Percentiles rank a stretch among this genome's conserved stretches.
Evolutionary conservation across 2,329 filamentous ascomycete genomes (phyloP).

Genomic region (Orbilia blumenaviensis): DNA sequence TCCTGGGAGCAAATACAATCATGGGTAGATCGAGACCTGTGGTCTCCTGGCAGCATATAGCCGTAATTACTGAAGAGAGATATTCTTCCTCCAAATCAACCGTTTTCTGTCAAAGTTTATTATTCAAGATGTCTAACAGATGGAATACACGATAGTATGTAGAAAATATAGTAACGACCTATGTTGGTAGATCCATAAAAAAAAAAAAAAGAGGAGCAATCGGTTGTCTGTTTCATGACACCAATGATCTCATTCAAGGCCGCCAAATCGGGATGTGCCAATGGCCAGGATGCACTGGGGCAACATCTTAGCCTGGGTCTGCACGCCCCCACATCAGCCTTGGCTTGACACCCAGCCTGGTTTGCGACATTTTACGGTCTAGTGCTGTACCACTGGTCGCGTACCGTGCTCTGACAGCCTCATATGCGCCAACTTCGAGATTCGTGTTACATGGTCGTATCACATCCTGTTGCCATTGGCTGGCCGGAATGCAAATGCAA

Average conservation of each 20-base stretch:
- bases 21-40: too few species aligned
- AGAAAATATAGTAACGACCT: too few species aligned
- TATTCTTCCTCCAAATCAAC: too few species aligned
- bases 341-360: conserved; percentile 11
- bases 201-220: too few species aligned
- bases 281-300: neutral
- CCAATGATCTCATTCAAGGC: conserved; percentile 17
- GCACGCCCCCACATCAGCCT: conserved; percentile 42
- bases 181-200: too few species aligned
- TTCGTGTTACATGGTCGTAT: conserved; percentile 24
- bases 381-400: conserved; percentile 26
- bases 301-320: conserved; percentile 15
- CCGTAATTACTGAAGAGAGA: too few species aligned
- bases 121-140: too few species aligned
- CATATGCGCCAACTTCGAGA: conserved; percentile 19
- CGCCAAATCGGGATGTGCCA: neutral
- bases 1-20: too few species aligned
- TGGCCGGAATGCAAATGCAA: neutral
- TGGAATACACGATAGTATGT: too few species aligned
- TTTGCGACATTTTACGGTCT: conserved; percentile 7
- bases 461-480: conserved; percentile 1
- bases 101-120: too few species aligned
- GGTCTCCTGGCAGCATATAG: too few species aligned
- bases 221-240: neutral
- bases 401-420: conserved; percentile 37